Evolutionary conservation across 1,139 yeast species (phyloP), one percentile per base, ranked within the genome.

Genomic region (Taiozyma sp.): DNA sequence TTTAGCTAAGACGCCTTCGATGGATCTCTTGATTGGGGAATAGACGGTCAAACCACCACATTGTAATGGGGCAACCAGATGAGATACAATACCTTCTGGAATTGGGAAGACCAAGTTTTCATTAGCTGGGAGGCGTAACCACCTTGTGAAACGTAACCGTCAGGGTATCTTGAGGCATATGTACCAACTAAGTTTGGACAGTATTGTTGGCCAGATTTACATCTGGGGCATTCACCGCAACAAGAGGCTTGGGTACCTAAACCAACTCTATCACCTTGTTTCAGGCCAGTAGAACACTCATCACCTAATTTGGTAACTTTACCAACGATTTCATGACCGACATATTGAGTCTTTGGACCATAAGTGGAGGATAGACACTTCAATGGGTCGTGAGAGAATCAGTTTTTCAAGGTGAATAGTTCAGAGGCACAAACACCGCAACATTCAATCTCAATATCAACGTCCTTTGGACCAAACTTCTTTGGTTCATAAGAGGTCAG

Each of bases 341-440:
- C 79, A 53, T 77, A 71, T 56, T 64, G 66, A 16, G 67, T 59
- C 49, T 66, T 61, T 50, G 66, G 63, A 30, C 65, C 67, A 47
- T 58, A 57, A 19, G 56, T 51, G 30, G 65, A 56, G n/a, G 57
- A 53, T 29, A 53, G 48, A 50, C 64, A 59, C 7, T 41, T 51
- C 53, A 60, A 74, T 71, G 82, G 62, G 42, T 51, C 58, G n/a
- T 56, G 53, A 6, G 67, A 63, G 62, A 67, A 62, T 50, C 72
- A 74, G 51, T 72, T 74, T 51, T 68, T 63, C 48, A 70, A 57
- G 43, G 74, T 70, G 60, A 73, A 77, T 49, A 75, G 59, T 60
- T 80, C 85, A 22, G 78, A 69, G 30, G 82, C 83, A 67, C 85
- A 80, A 48, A 80, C 73, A 53, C 85, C 85, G 62, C 83, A 79